Percentiles rank a stretch among this genome's conserved stretches.
These are phyloP conservation scores for Polyporus arcularius DNA, from an alignment of 768 basidiomycete genomes.

Conservation along the genomic window DNA sequence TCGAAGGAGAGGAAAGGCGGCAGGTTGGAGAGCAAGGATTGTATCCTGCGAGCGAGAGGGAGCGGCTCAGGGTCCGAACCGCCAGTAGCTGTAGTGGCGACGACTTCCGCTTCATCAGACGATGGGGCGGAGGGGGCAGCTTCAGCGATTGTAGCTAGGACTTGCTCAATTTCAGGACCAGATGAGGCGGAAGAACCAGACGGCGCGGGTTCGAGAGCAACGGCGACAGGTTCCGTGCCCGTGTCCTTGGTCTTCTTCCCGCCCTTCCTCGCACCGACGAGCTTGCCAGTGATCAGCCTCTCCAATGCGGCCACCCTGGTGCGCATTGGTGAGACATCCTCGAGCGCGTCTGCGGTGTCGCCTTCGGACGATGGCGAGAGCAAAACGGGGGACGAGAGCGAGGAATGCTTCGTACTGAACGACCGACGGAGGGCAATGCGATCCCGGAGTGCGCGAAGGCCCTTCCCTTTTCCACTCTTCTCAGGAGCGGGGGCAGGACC, in stretches of 20 bases:
- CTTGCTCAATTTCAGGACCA: background rate
- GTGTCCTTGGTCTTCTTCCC: conserved; percentile 16
- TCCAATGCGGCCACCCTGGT: conserved; percentile 23
- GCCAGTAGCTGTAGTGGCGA: conserved; percentile 6
- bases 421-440: conserved; percentile 14
- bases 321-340: conserved; percentile 1
- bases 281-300: conserved; percentile 23
- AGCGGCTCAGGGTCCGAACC: conserved; percentile 37
- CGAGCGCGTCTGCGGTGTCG: background rate
- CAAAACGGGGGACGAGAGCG: conserved; percentile 12
- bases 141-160: conserved; percentile 8
- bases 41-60: conserved; percentile 53
- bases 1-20: conserved; percentile 34
- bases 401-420: conserved; percentile 16
- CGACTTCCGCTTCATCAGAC: background rate
- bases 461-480: conserved; percentile 11
- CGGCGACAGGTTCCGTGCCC: background rate
- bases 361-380: background rate
- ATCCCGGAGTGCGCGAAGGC: conserved; percentile 12
- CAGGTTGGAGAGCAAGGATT: conserved; percentile 49
- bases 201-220: background rate
- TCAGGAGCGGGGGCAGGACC: conserved; percentile 1
- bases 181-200: background rate
- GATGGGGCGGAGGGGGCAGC: background rate
- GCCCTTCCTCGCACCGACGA: conserved; percentile 3